Conservation (phyloP, 192 early-diverging fungal species). For the Piromyces finnis region DNA sequence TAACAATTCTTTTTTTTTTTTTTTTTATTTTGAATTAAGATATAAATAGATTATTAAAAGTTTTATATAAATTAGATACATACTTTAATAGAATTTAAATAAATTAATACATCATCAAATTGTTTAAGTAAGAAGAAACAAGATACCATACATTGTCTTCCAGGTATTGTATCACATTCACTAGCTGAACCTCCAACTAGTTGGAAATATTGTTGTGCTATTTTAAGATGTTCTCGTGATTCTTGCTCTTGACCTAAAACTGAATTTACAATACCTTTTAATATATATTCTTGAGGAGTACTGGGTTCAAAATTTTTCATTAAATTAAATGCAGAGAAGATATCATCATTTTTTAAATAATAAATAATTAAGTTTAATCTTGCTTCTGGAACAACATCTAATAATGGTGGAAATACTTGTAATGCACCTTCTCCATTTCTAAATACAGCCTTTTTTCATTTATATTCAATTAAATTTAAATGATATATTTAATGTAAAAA, state of each 20-base stretch:
- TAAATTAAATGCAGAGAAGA: slow-evolving; percentile 28
- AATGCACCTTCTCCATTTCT: slow-evolving; percentile 33
- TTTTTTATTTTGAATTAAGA: too few relatives aligned
- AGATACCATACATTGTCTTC: slow-evolving; percentile 40
- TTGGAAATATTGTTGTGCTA: slow-evolving; percentile 46
- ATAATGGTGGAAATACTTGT: slow-evolving; percentile 27
- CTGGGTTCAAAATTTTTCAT: slow-evolving; percentile 46
- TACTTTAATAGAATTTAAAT: slow-evolving; percentile 42
- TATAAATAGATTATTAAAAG: too few relatives aligned
- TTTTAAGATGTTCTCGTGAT: slow-evolving; percentile 38
- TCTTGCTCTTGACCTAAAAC: slow-evolving; percentile 39
- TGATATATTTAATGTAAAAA: too few relatives aligned
- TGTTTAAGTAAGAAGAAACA: slow-evolving; percentile 43
- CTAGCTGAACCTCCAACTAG: slow-evolving; percentile 34
- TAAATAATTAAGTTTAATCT: slow-evolving; percentile 38
- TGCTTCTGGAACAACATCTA: slow-evolving; percentile 41
- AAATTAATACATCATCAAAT: slow-evolving; percentile 44
- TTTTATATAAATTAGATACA: too few relatives aligned
- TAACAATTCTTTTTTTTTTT: too few relatives aligned
- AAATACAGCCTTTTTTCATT: slow-evolving; percentile 28
- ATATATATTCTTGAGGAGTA: slow-evolving; percentile 38
- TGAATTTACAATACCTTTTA: slow-evolving; percentile 44
- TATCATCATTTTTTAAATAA: slow-evolving; percentile 35
- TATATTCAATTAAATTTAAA: too few relatives aligned
- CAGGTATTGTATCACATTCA: slow-evolving; percentile 45